phyloP scores from a whole-genome alignment of 2,329 filamentous ascomycete genomes.

The Westerdykella ornata region DNA sequence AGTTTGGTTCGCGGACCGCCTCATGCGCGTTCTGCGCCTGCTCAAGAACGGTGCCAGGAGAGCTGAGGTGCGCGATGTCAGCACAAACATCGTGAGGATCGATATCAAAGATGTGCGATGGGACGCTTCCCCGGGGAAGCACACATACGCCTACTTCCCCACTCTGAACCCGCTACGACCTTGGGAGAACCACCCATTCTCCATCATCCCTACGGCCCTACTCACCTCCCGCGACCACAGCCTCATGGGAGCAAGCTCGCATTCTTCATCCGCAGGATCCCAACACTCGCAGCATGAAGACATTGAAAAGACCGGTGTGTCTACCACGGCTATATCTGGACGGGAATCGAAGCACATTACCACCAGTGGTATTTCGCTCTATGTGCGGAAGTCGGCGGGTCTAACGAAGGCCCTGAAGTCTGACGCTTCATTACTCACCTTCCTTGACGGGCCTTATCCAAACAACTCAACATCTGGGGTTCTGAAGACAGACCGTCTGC shows the following conservation, averaged over 20 bases:
- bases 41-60: constrained; percentile 34
- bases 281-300: background rate
- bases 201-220: constrained; percentile 24
- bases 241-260: background rate
- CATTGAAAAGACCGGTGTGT: background rate
- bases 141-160: constrained; percentile 48
- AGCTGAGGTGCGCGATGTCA: constrained; percentile 34
- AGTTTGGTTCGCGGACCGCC: constrained; percentile 45
- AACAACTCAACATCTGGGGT: constrained; percentile 25
- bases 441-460: constrained; percentile 42
- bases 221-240: constrained; percentile 4
- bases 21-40: constrained; percentile 38
- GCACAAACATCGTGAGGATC: constrained; percentile 33
- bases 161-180: constrained; percentile 29
- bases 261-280: background rate
- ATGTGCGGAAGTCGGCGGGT: constrained; percentile 34
- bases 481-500: constrained; percentile 23
- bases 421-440: constrained; percentile 25
- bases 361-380: constrained; percentile 34
- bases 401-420: constrained; percentile 30
- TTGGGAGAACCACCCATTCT: constrained; percentile 55
- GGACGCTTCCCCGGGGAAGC: constrained; percentile 22
- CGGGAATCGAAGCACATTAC: constrained; percentile 8
- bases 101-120: constrained; percentile 40
- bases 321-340: background rate